Percentiles rank a stretch among this genome's conserved stretches.
These are phyloP conservation scores for Colletotrichum trifolii DNA, from an alignment of 2,329 filamentous ascomycete species.

Conservation along the genomic window DNA sequence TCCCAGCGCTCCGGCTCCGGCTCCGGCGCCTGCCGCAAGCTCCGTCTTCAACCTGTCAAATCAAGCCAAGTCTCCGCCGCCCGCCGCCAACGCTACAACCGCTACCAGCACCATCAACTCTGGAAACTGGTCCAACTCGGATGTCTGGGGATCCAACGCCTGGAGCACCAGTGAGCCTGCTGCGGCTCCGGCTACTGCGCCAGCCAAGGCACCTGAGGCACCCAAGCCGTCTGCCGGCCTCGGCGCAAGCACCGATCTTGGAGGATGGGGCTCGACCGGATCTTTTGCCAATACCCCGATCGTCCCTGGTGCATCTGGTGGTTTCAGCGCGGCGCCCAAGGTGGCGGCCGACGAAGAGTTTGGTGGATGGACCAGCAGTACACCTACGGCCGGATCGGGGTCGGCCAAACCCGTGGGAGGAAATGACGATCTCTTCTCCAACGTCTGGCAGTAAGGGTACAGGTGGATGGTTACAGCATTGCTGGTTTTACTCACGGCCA, in stretches of 20 bases:
- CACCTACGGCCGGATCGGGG: conserved; percentile 54
- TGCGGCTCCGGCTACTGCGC: conserved; percentile 56
- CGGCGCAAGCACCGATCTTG: conserved; percentile 68
- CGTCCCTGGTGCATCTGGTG: conserved; percentile 71
- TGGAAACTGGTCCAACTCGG: conserved; percentile 62
- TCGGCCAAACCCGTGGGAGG: conserved; percentile 67
- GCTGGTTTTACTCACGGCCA: not conserved
- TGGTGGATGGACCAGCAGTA: conserved; percentile 89
- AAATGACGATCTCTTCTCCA: conserved; percentile 91
- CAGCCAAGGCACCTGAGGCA: conserved; percentile 62
- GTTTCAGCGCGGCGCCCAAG: conserved; percentile 73
- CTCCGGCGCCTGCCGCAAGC: conserved; percentile 55
- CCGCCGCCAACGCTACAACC: conserved; percentile 54
- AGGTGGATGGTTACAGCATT: too few relatives aligned
- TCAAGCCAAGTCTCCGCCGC: conserved; percentile 55
- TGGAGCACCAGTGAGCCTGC: conserved; percentile 76
- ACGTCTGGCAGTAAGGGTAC: conserved; percentile 82
- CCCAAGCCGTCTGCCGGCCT: conserved; percentile 44
- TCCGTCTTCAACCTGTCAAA: conserved; percentile 84
- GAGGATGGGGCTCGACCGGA: conserved; percentile 59
- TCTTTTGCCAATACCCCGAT: conserved; percentile 56
- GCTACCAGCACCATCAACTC: conserved; percentile 46
- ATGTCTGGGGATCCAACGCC: conserved; percentile 88
- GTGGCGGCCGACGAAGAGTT: conserved; percentile 94
- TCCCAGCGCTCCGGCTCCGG: conserved; percentile 50